A percentile compares a stretch with the other conserved stretches of the same genome.
phyloP scores from a whole-genome alignment of 148 eudicot genomes.

The Diospyros kaki region DNA sequence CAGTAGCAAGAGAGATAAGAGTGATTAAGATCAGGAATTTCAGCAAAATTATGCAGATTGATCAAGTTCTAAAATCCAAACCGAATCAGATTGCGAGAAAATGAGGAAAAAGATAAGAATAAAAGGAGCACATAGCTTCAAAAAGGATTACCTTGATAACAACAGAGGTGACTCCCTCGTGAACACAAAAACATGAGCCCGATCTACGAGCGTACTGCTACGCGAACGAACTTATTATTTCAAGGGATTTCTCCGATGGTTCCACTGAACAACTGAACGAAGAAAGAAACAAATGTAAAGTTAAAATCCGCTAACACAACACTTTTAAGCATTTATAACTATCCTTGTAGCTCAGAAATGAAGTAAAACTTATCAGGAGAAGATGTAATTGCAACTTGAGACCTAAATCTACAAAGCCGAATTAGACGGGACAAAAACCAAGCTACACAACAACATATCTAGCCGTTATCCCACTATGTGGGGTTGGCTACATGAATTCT shows the following conservation, averaged over 20 bases:
- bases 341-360: neutral
- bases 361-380: too few species aligned
- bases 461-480: too few species aligned
- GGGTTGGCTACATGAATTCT: too few species aligned
- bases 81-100: neutral
- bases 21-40: too few species aligned
- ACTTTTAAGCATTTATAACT: too few species aligned
- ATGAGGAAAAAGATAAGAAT: neutral
- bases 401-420: neutral
- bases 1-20: neutral
- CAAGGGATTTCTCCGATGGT: slow-evolving; percentile 82
- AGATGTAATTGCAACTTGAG: neutral
- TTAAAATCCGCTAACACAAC: neutral
- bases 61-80: neutral
- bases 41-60: neutral
- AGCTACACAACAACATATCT: too few species aligned
- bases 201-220: slow-evolving; percentile 94
- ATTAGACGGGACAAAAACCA: neutral
- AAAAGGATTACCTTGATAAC: slow-evolving; percentile 71
- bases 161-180: slow-evolving; percentile 93
- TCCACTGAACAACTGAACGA: slow-evolving; percentile 60
- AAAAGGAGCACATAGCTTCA: too few species aligned
- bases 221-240: slow-evolving; percentile 93
- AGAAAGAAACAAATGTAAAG: neutral
- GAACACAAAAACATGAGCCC: slow-evolving; percentile 77